Evolutionary conservation across 2,329 filamentous ascomycete genomes (phyloP), one percentile per base, ranked within the genome.

Genomic region (Fusarium luffae): DNA sequence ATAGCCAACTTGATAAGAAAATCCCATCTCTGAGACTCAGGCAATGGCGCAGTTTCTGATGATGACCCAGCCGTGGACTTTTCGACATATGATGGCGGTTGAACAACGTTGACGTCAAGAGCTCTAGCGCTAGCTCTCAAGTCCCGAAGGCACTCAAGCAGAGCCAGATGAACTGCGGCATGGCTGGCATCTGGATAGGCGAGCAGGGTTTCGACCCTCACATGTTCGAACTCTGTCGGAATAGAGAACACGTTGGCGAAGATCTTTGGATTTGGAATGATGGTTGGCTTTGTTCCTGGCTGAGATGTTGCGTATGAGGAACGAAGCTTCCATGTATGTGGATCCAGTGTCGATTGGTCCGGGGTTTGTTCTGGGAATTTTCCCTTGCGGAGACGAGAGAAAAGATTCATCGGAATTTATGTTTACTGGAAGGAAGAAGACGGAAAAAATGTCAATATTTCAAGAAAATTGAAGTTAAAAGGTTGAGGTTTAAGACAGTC

Each of bases 1-100:
- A 69, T 34, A 6, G 66, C 66, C 14, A 69, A 40, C 25, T 55
- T 66, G 7, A 69, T 54, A 2, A 69, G n/a, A 5, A 69, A 34
- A 4, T 69, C 66, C 66, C 66, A 69, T 62, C 44, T 66, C 10
- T 69, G 47, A 1, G 66, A 66, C 9, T 60, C 60, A 0, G 66
- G 50, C 4, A 69, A 47, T 3, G 19, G 60, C 2, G 25, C 16
- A 2, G 50, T 32, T 6, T 51, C 41, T 16, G 34, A 12, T 3
- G 30, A 10, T 1, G 54, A 56, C 1, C 19, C 30, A 1, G 2
- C 14, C 16, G 1, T 27, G 4, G 52, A 10, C 1, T 55, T 54
- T 7, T 69, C 47, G 0, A 59, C n/a, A 11, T 69, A 69, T 10
- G 47, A 25, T 14, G 66, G 66, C 12, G 57, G 66, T 9, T 48